Evolutionary conservation across 2,329 filamentous ascomycete genomes (phyloP), one percentile per base, ranked within the genome.

Genomic region (Hortaea sp.): DNA sequence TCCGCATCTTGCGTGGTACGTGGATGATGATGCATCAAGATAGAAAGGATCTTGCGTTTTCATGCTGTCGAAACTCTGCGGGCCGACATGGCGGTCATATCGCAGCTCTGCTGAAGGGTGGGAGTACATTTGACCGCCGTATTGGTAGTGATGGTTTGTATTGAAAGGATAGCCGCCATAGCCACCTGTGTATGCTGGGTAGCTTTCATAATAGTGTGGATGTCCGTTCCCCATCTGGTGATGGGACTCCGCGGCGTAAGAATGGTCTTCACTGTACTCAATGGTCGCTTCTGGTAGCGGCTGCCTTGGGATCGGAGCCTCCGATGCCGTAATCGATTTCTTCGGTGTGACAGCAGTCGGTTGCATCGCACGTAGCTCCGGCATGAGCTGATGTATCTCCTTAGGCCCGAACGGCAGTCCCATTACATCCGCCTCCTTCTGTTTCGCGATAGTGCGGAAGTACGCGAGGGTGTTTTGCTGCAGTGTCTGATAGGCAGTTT

Each of bases 361-460:
- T 42, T 42, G 43, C 27, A 45, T 49, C 29, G 43, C 44, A 6
- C 49, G 47, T 10, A 46, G 49, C 37, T 60, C 56, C 13, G 59
- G 59, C 35, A 64, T 47, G 11, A 49, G 49, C 13, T 54, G 53
- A 29, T 60, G 54, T 34, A 64, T 58, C 12, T 65, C 61, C 29
- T 59, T 56, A 29, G 50, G 42, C 1, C 60, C 61, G 42, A 65
- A 65, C 0, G 55, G 51, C 3, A 51, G 30, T 2, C 58, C 61
- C 49, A 58, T 60, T 5, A 50, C 49, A 13, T 45, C 45, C 10
- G 60, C 59, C 45, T 67, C 64, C 6, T 66, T 62, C 49, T 67
- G 63, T 51, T 69, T 63, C 2, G 68, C 66, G 9, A 68, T 60
- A 28, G 63, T 56, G 38, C 68, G 66, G 55, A 72, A 72, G 52